Conservation (phyloP, 257 asterid species). For the Solanum peruvianum region DNA sequence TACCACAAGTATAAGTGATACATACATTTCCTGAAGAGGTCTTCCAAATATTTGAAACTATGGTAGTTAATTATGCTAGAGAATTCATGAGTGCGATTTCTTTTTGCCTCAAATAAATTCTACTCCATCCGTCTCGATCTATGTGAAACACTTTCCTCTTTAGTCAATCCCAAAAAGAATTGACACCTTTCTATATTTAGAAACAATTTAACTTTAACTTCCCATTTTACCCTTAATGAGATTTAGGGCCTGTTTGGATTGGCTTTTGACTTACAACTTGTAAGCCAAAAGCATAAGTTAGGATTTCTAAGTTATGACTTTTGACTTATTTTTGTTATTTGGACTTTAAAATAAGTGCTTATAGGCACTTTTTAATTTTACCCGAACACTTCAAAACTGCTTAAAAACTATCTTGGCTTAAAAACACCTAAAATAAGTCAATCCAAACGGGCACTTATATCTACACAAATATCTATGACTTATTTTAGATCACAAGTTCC, state of each 20-base stretch:
- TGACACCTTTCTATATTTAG: neutral
- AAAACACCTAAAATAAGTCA: too few species aligned
- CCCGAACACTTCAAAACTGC: too few species aligned
- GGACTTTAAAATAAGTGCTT: too few species aligned
- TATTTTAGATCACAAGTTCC: neutral
- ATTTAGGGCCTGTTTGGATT: neutral
- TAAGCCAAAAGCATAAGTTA: too few species aligned
- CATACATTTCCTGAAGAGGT: neutral
- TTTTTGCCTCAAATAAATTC: neutral
- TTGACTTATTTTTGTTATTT: too few species aligned
- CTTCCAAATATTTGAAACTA: neutral
- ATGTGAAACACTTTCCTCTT: neutral
- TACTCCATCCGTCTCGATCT: neutral
- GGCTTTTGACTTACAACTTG: too few species aligned
- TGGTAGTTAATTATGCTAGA: neutral
- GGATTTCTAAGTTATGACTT: too few species aligned
- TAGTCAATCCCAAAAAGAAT: neutral
- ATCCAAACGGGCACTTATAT: neutral
- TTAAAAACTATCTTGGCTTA: too few species aligned
- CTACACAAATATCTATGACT: neutral
- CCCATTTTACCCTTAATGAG: neutral
- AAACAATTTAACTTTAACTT: neutral
- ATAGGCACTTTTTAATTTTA: too few species aligned
- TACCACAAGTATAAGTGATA: neutral
- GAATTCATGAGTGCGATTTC: neutral